Evolutionary conservation across 306 rosid genomes (phyloP).

Genomic region (Sesbania bispinosa): DNA sequence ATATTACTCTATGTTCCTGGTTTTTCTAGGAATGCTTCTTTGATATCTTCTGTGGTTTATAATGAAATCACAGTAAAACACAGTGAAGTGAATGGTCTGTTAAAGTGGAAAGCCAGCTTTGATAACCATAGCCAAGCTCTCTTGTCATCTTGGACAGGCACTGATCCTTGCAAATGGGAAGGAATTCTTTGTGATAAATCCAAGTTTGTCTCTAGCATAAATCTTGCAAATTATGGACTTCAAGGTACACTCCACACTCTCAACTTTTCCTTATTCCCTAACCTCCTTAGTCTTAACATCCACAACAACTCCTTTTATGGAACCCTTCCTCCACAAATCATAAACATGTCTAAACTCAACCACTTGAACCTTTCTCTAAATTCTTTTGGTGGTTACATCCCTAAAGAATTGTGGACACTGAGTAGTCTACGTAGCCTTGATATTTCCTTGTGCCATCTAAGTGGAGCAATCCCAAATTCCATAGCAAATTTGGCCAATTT

Average conservation of each 20-base stretch:
- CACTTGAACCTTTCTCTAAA: not conserved
- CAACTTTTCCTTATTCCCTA: slow-evolving; percentile 16
- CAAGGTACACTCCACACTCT: slow-evolving; percentile 21
- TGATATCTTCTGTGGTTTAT: no score
- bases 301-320: slow-evolving; percentile 1
- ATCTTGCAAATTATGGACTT: not conserved
- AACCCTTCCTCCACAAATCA: slow-evolving; percentile 22
- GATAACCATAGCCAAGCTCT: not conserved
- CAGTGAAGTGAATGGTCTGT: not conserved
- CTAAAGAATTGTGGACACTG: no score
- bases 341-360: slow-evolving; percentile 13
- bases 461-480: no score
- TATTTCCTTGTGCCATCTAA: no score
- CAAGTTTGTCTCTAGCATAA: slow-evolving; percentile 1
- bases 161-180: slow-evolving; percentile 14
- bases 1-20: no score
- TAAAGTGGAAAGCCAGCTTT: slow-evolving; percentile 23
- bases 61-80: no score
- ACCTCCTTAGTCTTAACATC: slow-evolving; percentile 2
- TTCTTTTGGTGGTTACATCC: not conserved
- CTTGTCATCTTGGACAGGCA: slow-evolving; percentile 14
- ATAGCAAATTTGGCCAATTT: no score
- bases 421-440: no score
- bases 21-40: no score
- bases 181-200: slow-evolving; percentile 19